Percentiles rank a stretch among this genome's conserved stretches.
These are phyloP conservation scores for Acmispon strigosus DNA, from an alignment of 306 rosid genomes.

Conservation along the genomic window DNA sequence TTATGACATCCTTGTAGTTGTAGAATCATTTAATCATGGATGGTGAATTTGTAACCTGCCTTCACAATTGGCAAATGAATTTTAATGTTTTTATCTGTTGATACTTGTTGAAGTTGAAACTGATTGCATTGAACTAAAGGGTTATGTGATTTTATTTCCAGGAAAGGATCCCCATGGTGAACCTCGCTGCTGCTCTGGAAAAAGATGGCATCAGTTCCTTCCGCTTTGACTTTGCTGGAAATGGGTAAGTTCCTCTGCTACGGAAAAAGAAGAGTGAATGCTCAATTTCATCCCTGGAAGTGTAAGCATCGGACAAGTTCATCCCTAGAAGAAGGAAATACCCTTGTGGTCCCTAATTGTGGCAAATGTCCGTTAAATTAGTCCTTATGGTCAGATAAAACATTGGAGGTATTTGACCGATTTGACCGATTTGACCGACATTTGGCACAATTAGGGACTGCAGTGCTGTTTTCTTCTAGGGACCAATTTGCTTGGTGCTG, in stretches of 20 bases:
- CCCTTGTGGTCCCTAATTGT: too few relatives aligned
- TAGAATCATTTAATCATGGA: neutral
- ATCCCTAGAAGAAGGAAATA: too few relatives aligned
- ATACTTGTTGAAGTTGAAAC: neutral
- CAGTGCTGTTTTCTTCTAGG: too few relatives aligned
- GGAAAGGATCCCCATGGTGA: constrained; percentile 90
- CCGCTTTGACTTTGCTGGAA: constrained; percentile 89
- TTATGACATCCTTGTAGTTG: neutral
- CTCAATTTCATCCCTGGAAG: too few relatives aligned
- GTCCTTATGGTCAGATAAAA: too few relatives aligned
- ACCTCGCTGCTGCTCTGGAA: constrained; percentile 60
- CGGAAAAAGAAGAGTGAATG: neutral
- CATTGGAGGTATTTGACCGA: too few relatives aligned
- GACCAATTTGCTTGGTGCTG: too few relatives aligned
- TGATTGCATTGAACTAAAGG: constrained; percentile 8
- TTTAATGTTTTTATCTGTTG: neutral
- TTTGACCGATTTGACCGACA: too few relatives aligned
- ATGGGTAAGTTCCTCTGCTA: constrained; percentile 53
- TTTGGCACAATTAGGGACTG: too few relatives aligned
- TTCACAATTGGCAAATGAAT: neutral
- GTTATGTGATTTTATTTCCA: constrained; percentile 7
- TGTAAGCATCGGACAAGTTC: too few relatives aligned
- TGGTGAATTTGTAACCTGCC: neutral
- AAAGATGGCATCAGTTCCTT: constrained; percentile 54
- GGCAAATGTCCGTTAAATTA: too few relatives aligned